These are phyloP conservation scores for Asterophora parasitica DNA, from an alignment of 768 basidiomycete genomes.

Conservation along the genomic window DNA sequence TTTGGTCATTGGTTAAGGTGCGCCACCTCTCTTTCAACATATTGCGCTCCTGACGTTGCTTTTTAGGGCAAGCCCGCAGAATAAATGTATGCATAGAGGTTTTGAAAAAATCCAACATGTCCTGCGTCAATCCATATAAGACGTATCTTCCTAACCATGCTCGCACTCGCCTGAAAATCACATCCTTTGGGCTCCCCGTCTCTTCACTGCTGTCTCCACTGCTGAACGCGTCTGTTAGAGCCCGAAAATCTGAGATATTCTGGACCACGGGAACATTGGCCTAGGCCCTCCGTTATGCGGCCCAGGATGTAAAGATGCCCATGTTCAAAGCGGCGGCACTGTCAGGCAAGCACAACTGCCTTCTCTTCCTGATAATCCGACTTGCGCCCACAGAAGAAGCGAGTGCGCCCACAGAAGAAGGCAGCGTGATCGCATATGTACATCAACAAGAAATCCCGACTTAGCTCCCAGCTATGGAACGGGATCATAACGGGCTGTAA, in stretches of 20 bases:
- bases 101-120: constrained; percentile 6
- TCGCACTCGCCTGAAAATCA: not conserved
- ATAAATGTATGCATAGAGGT: constrained; percentile 11
- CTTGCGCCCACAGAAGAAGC: constrained; percentile 3
- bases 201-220: too few species aligned
- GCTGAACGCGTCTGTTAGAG: too few species aligned
- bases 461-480: too few species aligned
- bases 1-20: constrained; percentile 44
- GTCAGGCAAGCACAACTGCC: not conserved
- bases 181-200: not conserved
- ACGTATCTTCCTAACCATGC: not conserved
- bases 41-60: not conserved
- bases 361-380: not conserved
- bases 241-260: too few species aligned
- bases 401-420: not conserved
- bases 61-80: constrained; percentile 17
- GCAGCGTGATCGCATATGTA: not conserved
- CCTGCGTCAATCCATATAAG: not conserved
- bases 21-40: constrained; percentile 3
- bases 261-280: too few species aligned
- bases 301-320: not conserved
- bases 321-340: not conserved
- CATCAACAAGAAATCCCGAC: too few species aligned
- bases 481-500: too few species aligned
- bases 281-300: not conserved